These are phyloP conservation scores for Ceratobasidium sp. DNA, from an alignment of 1,284 basidiomycete species.

Conservation along the genomic window DNA sequence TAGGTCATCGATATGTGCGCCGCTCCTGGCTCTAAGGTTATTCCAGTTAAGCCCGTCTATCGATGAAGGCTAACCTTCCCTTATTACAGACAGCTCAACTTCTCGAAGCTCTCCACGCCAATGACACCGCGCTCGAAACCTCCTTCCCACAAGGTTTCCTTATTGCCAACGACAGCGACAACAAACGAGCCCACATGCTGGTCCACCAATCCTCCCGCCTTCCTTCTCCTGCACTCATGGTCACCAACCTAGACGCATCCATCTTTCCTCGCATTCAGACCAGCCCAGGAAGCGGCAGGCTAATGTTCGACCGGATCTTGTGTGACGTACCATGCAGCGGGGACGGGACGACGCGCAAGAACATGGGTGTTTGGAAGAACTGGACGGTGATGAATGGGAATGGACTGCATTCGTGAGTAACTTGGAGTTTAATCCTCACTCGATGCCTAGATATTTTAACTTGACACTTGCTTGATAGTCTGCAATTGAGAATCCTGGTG, in stretches of 20 bases:
- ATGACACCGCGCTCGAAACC: constrained; percentile 68
- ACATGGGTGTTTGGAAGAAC: constrained; percentile 92
- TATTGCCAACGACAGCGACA: constrained; percentile 91
- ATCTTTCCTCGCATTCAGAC: constrained; percentile 70
- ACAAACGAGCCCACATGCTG: constrained; percentile 94
- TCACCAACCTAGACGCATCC: constrained; percentile 96
- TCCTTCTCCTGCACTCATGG: constrained; percentile 91
- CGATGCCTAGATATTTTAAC: background rate
- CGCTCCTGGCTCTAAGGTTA: constrained; percentile 95
- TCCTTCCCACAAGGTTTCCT: constrained; percentile 81
- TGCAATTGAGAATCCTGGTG: constrained; percentile 92
- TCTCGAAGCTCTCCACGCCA: constrained; percentile 85
- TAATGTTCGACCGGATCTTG: constrained; percentile 93
- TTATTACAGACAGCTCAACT: constrained; percentile 81
- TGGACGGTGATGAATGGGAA: constrained; percentile 93
- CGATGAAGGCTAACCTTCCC: background rate
- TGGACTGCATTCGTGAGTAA: constrained; percentile 82
- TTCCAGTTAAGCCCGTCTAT: constrained; percentile 16
- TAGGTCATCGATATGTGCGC: constrained; percentile 98
- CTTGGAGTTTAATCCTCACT: background rate
- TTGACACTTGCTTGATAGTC: constrained; percentile 56
- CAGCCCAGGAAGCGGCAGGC: constrained; percentile 51
- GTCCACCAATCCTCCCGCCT: constrained; percentile 98
- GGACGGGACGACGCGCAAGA: constrained; percentile 96
- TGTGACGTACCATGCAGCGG: constrained; percentile 99